These are phyloP conservation scores for Buxus sempervirens DNA, from an alignment of 164 flowering plant genomes.

Conservation along the genomic window DNA sequence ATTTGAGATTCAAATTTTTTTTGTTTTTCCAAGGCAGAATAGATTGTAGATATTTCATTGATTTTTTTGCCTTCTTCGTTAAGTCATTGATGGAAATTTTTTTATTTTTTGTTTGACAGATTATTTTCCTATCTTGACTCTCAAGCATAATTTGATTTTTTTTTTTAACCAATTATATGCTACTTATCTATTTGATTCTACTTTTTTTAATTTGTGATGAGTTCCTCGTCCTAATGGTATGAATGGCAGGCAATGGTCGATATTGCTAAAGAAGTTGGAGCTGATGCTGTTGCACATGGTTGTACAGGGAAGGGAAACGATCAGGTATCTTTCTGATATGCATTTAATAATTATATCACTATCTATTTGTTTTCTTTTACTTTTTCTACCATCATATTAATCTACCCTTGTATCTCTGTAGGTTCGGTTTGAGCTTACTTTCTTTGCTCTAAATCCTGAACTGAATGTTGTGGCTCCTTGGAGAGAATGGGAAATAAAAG, in stretches of 20 bases:
- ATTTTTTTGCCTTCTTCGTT: not conserved
- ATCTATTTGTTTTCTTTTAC: not conserved
- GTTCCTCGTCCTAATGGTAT: not conserved
- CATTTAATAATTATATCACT: not conserved
- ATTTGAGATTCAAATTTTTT: too few species aligned
- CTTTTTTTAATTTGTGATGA: not conserved
- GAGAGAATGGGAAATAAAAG: constrained; percentile 94
- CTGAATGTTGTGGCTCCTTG: constrained; percentile 96
- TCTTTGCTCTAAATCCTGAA: constrained; percentile 90
- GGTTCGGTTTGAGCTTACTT: constrained; percentile 96
- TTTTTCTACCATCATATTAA: constrained; percentile 6
- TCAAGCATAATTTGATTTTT: too few species aligned
- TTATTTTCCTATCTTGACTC: not conserved
- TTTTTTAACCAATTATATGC: too few species aligned
- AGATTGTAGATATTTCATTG: not conserved
- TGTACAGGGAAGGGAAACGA: constrained; percentile 99
- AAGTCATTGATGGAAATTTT: not conserved
- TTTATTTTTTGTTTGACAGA: not conserved
- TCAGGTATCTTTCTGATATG: constrained; percentile 45
- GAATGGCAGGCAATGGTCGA: constrained; percentile 82
- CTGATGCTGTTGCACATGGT: constrained; percentile 98
- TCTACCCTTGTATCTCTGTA: constrained; percentile 21
- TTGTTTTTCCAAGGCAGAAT: not conserved
- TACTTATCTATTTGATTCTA: constrained; percentile 1
- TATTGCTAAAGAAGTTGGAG: constrained; percentile 94